Evolutionary conservation across 148 eudicot genomes (phyloP).

Genomic region (Chenopodium formosanum): DNA sequence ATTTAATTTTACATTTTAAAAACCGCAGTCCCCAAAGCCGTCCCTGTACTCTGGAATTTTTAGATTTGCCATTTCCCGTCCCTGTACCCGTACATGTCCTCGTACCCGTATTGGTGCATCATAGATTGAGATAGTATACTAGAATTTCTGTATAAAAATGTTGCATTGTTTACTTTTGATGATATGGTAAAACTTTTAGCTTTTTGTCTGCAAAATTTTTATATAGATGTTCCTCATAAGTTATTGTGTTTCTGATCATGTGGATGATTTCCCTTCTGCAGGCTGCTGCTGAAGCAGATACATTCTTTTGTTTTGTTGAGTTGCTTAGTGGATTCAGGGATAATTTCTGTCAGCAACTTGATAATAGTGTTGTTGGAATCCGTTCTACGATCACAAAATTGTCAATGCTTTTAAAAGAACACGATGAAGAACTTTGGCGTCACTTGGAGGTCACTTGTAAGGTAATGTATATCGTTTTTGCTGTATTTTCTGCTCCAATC

Average conservation of each 20-base stretch:
- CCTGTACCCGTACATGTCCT: too few relatives aligned
- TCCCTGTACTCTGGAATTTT: too few relatives aligned
- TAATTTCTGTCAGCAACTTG: slow-evolving; percentile 94
- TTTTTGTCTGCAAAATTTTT: not conserved
- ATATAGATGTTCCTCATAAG: not conserved
- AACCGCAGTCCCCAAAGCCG: too few relatives aligned
- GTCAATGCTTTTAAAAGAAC: slow-evolving; percentile 79
- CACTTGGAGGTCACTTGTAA: slow-evolving; percentile 96
- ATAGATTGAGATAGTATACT: not conserved
- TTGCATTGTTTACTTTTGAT: not conserved
- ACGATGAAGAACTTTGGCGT: slow-evolving; percentile 99
- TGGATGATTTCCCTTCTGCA: slow-evolving; percentile 34
- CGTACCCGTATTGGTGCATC: too few relatives aligned
- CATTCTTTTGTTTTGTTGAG: slow-evolving; percentile 97
- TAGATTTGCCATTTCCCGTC: too few relatives aligned
- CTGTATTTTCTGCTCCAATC: not conserved
- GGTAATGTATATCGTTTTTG: slow-evolving; percentile 38
- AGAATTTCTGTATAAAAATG: not conserved
- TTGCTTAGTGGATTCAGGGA: slow-evolving; percentile 89
- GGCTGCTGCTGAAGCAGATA: slow-evolving; percentile 90
- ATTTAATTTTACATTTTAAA: too few relatives aligned
- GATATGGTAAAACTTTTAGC: not conserved
- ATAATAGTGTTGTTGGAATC: slow-evolving; percentile 94
- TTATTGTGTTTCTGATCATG: not conserved
- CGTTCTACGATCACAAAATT: slow-evolving; percentile 87